Percentiles rank a stretch among this genome's conserved stretches.
Evolutionary conservation across 768 basidiomycete species (phyloP).

Genomic region (Russula olivacea): DNA sequence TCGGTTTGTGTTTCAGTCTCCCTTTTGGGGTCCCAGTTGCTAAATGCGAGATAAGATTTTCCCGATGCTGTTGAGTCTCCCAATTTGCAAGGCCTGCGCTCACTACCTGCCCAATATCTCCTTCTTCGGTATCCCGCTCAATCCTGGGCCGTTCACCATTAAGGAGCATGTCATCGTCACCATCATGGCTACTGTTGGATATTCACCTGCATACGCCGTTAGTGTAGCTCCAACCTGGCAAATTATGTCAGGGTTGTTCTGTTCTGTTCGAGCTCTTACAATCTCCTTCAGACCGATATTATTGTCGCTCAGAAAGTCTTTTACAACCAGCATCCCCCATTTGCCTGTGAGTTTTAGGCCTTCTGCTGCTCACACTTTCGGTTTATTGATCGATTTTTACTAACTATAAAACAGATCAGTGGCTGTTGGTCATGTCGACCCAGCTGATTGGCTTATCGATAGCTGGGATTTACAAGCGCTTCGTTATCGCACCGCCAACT

Average conservation of each 20-base stretch:
- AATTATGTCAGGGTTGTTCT: neutral
- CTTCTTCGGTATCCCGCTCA: conserved; percentile 49
- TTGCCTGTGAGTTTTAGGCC: conserved; percentile 28
- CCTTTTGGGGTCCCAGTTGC: neutral
- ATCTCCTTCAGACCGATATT: conserved; percentile 36
- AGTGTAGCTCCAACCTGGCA: neutral
- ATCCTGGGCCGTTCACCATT: conserved; percentile 67
- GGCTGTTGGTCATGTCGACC: conserved; percentile 39
- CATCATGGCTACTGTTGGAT: conserved; percentile 38
- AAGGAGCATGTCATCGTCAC: conserved; percentile 42
- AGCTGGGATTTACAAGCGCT: conserved; percentile 40
- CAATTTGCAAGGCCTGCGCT: no score
- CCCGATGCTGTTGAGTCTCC: conserved; percentile 43
- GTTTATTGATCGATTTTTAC: neutral
- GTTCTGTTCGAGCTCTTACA: neutral
- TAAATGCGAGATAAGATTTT: conserved; percentile 38
- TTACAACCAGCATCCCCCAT: conserved; percentile 38
- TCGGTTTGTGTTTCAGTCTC: conserved; percentile 23
- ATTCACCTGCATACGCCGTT: conserved; percentile 32
- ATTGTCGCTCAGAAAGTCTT: conserved; percentile 42
- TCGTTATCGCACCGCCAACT: conserved; percentile 41
- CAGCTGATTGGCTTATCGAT: conserved; percentile 40
- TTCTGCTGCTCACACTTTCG: no score
- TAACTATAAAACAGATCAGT: conserved; percentile 28
- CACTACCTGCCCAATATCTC: conserved; percentile 45